These are phyloP conservation scores for Rhodomyrtus psidioides DNA, from an alignment of 441 rosid genomes.

Conservation along the genomic window DNA sequence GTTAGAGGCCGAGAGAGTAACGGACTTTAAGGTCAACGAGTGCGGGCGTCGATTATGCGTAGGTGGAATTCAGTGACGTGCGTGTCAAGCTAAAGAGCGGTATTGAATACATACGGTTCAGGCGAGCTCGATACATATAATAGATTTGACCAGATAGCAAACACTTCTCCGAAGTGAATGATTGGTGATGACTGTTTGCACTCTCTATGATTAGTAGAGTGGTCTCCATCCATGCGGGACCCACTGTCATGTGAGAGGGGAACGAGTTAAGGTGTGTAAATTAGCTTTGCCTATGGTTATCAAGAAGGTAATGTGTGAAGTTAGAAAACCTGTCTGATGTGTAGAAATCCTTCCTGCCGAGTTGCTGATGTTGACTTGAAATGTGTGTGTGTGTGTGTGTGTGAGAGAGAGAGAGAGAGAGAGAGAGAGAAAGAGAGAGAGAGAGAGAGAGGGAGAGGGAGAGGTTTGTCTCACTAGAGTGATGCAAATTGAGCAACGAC, in stretches of 20 bases:
- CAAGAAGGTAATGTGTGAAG: not conserved
- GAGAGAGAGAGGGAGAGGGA: not conserved
- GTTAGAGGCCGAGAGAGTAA: not conserved
- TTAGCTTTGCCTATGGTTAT: not conserved
- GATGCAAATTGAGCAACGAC: not conserved
- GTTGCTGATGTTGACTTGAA: not conserved
- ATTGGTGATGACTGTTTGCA: not conserved
- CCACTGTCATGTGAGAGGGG: not conserved
- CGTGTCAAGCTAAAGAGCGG: not conserved
- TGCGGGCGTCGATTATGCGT: not conserved
- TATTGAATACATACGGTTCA: not conserved
- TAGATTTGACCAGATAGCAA: not conserved
- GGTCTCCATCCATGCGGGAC: not conserved
- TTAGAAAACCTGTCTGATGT: not conserved
- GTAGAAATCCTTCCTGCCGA: not conserved
- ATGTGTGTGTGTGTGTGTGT: not conserved
- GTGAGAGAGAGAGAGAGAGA: not conserved
- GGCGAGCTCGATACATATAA: not conserved
- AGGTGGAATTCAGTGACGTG: not conserved
- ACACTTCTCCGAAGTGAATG: not conserved
- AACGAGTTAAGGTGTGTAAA: not conserved
- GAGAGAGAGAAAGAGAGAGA: not conserved
- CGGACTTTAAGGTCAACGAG: not conserved
- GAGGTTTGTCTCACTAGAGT: not conserved
- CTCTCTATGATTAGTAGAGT: not conserved